Evolutionary conservation across 345 rosid genomes (phyloP).

Genomic region (Salix koriyanagi): DNA sequence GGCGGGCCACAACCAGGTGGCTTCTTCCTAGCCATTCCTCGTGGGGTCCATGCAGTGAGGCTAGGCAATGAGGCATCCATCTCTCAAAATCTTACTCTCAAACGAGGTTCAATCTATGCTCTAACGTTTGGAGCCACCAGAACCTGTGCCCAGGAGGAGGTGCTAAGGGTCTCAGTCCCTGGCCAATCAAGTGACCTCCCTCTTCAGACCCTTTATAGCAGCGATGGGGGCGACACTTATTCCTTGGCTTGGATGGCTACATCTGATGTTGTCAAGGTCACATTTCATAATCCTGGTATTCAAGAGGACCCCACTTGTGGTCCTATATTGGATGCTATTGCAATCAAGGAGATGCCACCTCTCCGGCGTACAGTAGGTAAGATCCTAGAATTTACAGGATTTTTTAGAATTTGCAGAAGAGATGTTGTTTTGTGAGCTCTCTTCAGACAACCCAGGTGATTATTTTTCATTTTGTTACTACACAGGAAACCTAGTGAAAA

Average conservation of each 20-base stretch:
- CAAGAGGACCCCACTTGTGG: constrained; percentile 88
- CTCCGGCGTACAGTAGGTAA: constrained; percentile 39
- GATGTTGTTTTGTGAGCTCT: background rate
- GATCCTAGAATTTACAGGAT: background rate
- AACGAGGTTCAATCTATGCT: constrained; percentile 46
- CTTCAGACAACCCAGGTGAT: background rate
- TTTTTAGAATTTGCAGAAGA: background rate
- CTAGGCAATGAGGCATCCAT: constrained; percentile 78
- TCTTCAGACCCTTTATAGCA: constrained; percentile 65
- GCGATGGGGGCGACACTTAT: constrained; percentile 78
- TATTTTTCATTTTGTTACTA: too few relatives aligned
- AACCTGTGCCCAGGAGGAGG: constrained; percentile 83
- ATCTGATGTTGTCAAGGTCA: constrained; percentile 45
- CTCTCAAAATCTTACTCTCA: constrained; percentile 50
- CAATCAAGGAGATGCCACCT: constrained; percentile 68
- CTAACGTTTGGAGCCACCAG: constrained; percentile 75
- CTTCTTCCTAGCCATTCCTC: constrained; percentile 58
- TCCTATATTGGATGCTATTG: constrained; percentile 72
- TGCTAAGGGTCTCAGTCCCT: constrained; percentile 44
- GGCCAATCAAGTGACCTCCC: constrained; percentile 55
- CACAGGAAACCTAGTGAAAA: constrained; percentile 63
- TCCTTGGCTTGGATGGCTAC: constrained; percentile 64
- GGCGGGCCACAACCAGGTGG: constrained; percentile 92
- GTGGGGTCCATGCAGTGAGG: constrained; percentile 72
- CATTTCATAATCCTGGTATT: constrained; percentile 73